Evolutionary conservation across 768 basidiomycete genomes (phyloP).

Genomic region (Leucosporidium scottii): DNA sequence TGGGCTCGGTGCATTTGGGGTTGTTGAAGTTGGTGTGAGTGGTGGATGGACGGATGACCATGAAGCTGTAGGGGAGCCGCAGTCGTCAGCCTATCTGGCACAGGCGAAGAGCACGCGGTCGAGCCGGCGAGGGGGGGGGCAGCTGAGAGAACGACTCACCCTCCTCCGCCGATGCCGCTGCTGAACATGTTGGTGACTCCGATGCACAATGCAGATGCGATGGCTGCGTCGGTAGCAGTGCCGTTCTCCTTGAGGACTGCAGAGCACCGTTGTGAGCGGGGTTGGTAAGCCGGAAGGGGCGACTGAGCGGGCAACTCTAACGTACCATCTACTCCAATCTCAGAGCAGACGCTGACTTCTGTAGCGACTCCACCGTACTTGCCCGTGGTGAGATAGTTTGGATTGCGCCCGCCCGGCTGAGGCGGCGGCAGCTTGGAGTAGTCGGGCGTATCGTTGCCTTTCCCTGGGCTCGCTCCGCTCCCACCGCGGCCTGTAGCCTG

Average conservation of each 20-base stretch:
- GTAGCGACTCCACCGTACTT: slow-evolving; percentile 77
- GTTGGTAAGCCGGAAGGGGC: neutral
- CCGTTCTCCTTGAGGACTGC: slow-evolving; percentile 55
- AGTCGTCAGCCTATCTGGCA: neutral
- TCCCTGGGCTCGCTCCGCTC: neutral
- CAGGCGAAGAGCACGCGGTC: neutral
- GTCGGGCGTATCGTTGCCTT: slow-evolving; percentile 16
- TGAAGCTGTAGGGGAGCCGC: slow-evolving; percentile 60
- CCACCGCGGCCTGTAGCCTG: slow-evolving; percentile 13
- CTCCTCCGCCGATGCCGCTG: slow-evolving; percentile 44
- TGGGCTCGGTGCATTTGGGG: slow-evolving; percentile 21
- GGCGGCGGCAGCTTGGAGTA: slow-evolving; percentile 33
- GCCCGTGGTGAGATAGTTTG: slow-evolving; percentile 57
- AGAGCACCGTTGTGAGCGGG: neutral
- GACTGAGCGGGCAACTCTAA: neutral
- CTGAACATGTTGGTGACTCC: slow-evolving; percentile 76
- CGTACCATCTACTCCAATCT: slow-evolving; percentile 62
- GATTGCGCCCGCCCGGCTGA: slow-evolving; percentile 46
- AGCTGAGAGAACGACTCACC: too few relatives aligned
- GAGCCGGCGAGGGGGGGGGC: neutral
- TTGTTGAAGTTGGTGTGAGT: slow-evolving; percentile 20
- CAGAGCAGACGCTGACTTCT: slow-evolving; percentile 77
- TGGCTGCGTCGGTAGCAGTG: slow-evolving; percentile 81
- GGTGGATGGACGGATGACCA: slow-evolving; percentile 60
- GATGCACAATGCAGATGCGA: slow-evolving; percentile 68